These are phyloP conservation scores for Carex cristatella DNA, from an alignment of 176 grass and related monocot species.

Conservation along the genomic window DNA sequence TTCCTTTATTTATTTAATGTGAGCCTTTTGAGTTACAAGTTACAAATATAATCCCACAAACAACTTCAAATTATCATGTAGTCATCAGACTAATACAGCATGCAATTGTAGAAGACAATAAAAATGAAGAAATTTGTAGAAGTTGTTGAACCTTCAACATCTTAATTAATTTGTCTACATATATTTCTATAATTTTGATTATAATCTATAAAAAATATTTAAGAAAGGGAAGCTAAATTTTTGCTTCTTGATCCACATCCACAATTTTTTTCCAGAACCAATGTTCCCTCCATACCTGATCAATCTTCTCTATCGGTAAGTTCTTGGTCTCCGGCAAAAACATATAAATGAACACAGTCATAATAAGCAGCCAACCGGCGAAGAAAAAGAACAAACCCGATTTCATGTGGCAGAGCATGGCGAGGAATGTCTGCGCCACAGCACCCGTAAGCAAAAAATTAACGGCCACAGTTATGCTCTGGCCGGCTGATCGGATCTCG, in stretches of 20 bases:
- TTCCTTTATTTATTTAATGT: background rate
- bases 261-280: constrained; percentile 22
- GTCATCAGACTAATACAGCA: background rate
- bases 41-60: background rate
- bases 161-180: background rate
- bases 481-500: constrained; percentile 16
- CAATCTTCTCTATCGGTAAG: constrained; percentile 19
- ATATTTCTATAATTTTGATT: background rate
- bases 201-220: background rate
- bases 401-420: constrained; percentile 16
- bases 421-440: constrained; percentile 16
- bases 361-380: constrained; percentile 5
- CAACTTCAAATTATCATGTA: background rate
- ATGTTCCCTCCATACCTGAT: constrained; percentile 17
- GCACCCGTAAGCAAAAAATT: constrained; percentile 15
- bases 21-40: background rate
- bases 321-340: constrained; percentile 22
- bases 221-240: background rate
- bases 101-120: background rate
- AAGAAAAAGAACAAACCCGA: constrained; percentile 24
- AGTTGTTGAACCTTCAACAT: background rate
- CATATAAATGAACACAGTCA: constrained; percentile 20
- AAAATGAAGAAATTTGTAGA: background rate
- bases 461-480: constrained; percentile 24
- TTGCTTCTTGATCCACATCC: background rate